Evolutionary conservation across 805 yeast genomes (phyloP), one percentile per base, ranked within the genome.

Genomic region (Metschnikowia koreensis): DNA sequence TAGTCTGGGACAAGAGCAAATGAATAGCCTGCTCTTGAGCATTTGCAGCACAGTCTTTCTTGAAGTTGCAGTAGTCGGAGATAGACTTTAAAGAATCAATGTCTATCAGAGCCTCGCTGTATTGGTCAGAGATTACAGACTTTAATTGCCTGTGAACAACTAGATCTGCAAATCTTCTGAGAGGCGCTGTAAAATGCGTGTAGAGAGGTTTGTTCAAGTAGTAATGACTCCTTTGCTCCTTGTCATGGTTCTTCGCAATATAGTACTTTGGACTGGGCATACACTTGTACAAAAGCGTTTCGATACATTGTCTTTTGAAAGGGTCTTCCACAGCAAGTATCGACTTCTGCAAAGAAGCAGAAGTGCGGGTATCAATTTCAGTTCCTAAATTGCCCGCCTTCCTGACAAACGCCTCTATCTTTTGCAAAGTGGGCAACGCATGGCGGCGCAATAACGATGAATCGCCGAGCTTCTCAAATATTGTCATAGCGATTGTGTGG

Each of bases 21-120:
- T 94, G 99, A 49, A 92, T 83, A 12, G 97, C 93, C 69, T 94
- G 99, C 60, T 89, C 96, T 70, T 93, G 98, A 1, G 97, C 97
- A 55, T 82, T 82, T 56, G 83, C 84, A 1, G 98, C 94, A 67
- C 97, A 92, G 64, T 93, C 98, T 66, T 91, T 89, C 69, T 92
- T 91, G 78, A 93, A 94, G 61, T 90, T 91, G 70, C 97, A 93
- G 67, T 91, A 92, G 62, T 93, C 97, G 10, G 96, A 86, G 33
- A 89, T 81, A 61, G 89, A 86, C 62, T 88, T 86, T 60, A 92
- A 74, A 0, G 91, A 75, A 38, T 87, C 93, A 48, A 82, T 64
- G 53, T 84, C 89, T 44, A 42, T 31, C 47, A 57, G 40, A 57
- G 34, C 38, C 29, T 75, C 79, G 13, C 75, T 79, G 8, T 62